Base-by-base conservation (phyloP, 2,329 filamentous ascomycete species). In the Neonectria sp. region DNA sequence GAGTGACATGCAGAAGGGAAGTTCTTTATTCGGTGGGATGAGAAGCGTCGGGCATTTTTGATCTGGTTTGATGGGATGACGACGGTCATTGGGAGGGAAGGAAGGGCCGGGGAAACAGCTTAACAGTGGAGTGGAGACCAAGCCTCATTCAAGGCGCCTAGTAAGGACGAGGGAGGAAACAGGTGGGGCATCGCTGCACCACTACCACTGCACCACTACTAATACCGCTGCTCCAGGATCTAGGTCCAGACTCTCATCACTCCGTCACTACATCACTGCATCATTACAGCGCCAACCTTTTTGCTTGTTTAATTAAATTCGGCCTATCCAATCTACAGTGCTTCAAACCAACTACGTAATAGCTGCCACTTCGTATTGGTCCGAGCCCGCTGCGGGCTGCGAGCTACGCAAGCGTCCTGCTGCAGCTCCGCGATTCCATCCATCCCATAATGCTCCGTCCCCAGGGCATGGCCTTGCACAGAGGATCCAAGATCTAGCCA, bases 21-120 rank as follows among this genome's bases (percentile, higher is more conserved):
- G 43, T 55, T 55, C 37, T 45, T 37, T 46, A 52, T 48, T 55
- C 27, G 8, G 52, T 21, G 31, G 48, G 49, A 40, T 27, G 51
- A 48, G 43, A 40, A 31, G 29, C 40, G 51, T 55, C 31, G 51
- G 59, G 40, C 37, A 48, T 35, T 55, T 33, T 17, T n/a, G 37
- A 40, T 40, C n/a, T 40, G 15, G n/a, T 40, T n/a, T n/a, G 49
- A 55, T 46, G 49, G 17, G 59, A 33, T 61, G 59, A 43, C 37
- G 51, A 62, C n/a, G 40, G 29, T 43, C 51, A 31, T 40, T 51
- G 56, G 49, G 51, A 61, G 63, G 31, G 45, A 51, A 46, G 31
- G 45, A 51, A 46, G 61, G 51, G 37, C 51, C 40, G 24, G 55
- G 48, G 35, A n/a, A 49, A n/a, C 37, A 40, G 37, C n/a, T 40